Evolutionary conservation across 495 filamentous ascomycete species (phyloP), one percentile per base, ranked within the genome.

Genomic region (Pseudevernia furfuracea): DNA sequence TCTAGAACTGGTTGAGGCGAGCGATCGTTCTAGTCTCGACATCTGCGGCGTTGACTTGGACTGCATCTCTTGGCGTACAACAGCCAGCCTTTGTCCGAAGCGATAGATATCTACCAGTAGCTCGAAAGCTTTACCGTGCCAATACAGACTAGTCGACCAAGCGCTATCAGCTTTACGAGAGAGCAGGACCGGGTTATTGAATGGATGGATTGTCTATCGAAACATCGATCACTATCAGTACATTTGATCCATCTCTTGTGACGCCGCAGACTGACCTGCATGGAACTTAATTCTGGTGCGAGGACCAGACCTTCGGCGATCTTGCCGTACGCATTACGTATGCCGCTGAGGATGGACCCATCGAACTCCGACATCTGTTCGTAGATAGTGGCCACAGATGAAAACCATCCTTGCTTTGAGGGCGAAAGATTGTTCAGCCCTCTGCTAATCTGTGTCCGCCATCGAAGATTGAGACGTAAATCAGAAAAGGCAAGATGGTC

Each of bases 21-120:
- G 74, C 14, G 89, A 91, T 58, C 88, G 76, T 73, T 92, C 86
- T 23, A 92, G 74, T 5, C 85, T 81, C 65, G 83, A 89, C 80
- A 89, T 80, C 56, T 84, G 77, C 11, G 82, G 84, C 34, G 86
- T 80, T 67, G 85, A 85, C 65, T 78, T 71, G 14, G 75, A 69
- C 11, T 71, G 71, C 56, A 75, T 82, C 74, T 7, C 61, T 39
- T 43, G 74, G 67, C 66, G 76, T 66, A 38, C 59, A 67, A 12
- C 65, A 65, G 58, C 72, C 59, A 36, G 73, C 72, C 56, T 56
- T 53, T 36, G 72, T 43, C 65, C 55, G 49, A 70, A 74, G 34
- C 63, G 53, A 65, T 62, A 71, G n/a, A 83, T 69, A 7, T 81
- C 78, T n/a, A 80, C 58, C 58, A 77, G 75, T 25, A 82, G 41